Percentiles rank a stretch among this genome's conserved stretches.
Conservation (phyloP, 2,329 filamentous ascomycete genomes). For the Rhynchosporium graminicola region DNA sequence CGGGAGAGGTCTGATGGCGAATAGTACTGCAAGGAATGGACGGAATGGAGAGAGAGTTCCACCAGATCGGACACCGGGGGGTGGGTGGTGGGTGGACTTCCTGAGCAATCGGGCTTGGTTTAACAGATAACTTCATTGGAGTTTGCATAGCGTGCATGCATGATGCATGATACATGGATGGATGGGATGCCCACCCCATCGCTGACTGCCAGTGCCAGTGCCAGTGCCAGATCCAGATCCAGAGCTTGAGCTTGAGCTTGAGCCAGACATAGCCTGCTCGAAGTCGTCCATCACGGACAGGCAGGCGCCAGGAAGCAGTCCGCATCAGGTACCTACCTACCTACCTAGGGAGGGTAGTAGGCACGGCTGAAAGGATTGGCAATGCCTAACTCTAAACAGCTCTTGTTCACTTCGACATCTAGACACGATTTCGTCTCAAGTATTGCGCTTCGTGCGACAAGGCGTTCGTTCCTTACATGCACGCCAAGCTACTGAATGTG, state of each 20-base stretch:
- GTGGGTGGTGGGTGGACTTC: not conserved
- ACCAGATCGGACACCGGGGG: constrained; percentile 11
- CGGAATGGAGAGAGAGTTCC: not conserved
- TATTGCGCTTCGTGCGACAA: constrained; percentile 10
- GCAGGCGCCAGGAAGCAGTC: constrained; percentile 2
- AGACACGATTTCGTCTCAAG: not conserved
- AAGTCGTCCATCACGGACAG: not conserved
- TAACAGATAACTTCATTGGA: not conserved
- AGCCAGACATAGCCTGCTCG: constrained; percentile 8
- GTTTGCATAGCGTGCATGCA: not conserved
- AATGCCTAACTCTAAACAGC: constrained; percentile 11
- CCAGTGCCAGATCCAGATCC: too few relatives aligned
- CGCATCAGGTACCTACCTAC: not conserved
- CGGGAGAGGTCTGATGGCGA: not conserved
- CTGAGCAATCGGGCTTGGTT: constrained; percentile 8
- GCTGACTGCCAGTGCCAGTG: too few relatives aligned
- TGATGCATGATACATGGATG: too few relatives aligned
- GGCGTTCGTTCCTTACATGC: not conserved
- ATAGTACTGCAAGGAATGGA: not conserved
- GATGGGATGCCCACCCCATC: too few relatives aligned
- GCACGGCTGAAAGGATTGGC: constrained; percentile 18
- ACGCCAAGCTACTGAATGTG: not conserved
- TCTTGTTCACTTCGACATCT: not conserved
- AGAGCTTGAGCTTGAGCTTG: too few relatives aligned
- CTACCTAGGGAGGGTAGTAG: not conserved